phyloP scores from a whole-genome alignment of 2,329 filamentous ascomycete genomes.

The Claviceps monticola region DNA sequence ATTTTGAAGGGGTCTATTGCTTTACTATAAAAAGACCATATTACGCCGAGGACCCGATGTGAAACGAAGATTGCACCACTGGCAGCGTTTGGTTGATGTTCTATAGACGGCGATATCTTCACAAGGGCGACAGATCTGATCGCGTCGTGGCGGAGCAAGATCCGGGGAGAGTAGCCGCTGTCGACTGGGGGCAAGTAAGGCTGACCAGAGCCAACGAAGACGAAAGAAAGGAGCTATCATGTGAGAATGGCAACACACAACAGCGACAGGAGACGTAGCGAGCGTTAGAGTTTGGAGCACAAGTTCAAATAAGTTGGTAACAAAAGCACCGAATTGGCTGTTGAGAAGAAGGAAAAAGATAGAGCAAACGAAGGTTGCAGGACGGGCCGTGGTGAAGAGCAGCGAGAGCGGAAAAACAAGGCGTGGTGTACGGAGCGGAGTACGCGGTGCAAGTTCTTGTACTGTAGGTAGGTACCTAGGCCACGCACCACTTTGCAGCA shows the following conservation, averaged over 20 bases:
- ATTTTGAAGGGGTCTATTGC: neutral
- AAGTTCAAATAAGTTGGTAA: neutral
- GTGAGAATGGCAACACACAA: neutral
- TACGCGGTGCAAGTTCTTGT: neutral
- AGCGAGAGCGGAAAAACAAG: neutral
- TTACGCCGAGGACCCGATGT: neutral
- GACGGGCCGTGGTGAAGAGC: slow-evolving; percentile 2
- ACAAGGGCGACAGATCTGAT: neutral
- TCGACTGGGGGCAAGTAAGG: neutral
- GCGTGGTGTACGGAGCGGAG: neutral
- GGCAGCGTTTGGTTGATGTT: neutral
- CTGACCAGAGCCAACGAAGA: neutral
- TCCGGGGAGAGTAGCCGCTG: neutral
- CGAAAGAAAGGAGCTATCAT: neutral
- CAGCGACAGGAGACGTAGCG: slow-evolving; percentile 3
- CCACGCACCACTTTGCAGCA: slow-evolving; percentile 1
- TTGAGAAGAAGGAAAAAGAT: neutral
- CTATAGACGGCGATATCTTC: neutral
- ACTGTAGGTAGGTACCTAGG: neutral
- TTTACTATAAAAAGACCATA: slow-evolving; percentile 3
- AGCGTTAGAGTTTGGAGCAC: neutral
- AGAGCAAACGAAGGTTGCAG: slow-evolving; percentile 2
- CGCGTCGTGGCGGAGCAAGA: slow-evolving; percentile 2
- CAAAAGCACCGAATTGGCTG: neutral
- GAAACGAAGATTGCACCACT: neutral